Conservation (phyloP, 129 eudicot genomes). For the Arctium minus region DNA sequence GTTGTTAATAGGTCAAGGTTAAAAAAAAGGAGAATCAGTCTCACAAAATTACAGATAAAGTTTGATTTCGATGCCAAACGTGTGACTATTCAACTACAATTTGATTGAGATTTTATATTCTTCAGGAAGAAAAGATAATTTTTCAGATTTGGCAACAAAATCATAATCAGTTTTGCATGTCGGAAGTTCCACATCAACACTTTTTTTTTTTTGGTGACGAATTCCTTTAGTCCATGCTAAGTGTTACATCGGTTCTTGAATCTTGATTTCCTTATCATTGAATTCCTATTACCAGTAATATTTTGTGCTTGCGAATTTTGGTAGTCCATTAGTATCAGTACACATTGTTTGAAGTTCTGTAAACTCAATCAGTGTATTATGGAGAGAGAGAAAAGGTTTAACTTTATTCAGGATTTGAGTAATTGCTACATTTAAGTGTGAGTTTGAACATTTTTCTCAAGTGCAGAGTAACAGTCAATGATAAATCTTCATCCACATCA, state of each 20-base stretch:
- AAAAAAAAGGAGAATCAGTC: not conserved
- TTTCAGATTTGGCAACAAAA: not conserved
- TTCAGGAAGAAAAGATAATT: not conserved
- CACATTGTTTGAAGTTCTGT: not conserved
- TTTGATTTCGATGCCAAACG: not conserved
- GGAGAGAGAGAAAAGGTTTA: too few species aligned
- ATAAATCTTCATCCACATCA: too few species aligned
- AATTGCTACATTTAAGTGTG: too few species aligned
- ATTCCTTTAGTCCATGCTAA: not conserved
- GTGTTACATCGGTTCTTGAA: not conserved
- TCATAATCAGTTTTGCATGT: not conserved
- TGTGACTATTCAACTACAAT: not conserved
- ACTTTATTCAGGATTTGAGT: too few species aligned
- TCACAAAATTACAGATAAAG: not conserved
- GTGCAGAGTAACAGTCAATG: too few species aligned
- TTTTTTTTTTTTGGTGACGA: not conserved
- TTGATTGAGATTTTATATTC: not conserved
- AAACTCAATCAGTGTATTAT: not conserved
- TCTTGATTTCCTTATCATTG: not conserved
- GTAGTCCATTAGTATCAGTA: not conserved
- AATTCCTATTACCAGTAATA: not conserved
- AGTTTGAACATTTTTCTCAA: too few species aligned
- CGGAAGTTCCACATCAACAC: not conserved
- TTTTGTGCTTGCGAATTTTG: not conserved
- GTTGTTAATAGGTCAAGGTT: not conserved